A percentile compares a stretch with the other conserved stretches of the same genome.
Conservation (phyloP, 1,139 yeast genomes). For the Suhomyces yuchorum region DNA sequence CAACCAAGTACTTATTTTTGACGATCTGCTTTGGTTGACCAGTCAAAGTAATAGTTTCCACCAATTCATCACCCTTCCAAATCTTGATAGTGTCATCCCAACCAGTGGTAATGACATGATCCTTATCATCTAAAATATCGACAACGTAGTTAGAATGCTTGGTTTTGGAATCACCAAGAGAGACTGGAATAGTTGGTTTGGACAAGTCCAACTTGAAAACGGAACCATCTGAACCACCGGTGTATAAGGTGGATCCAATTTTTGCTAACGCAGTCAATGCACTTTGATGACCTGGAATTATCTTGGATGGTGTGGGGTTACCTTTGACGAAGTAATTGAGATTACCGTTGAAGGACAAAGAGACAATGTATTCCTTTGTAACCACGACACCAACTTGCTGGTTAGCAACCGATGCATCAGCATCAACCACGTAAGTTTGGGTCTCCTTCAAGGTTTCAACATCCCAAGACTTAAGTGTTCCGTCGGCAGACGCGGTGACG, state of each 20-base stretch:
- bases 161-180: constrained; percentile 28
- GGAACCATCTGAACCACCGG: constrained; percentile 88
- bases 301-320: constrained; percentile 41
- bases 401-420: constrained; percentile 43
- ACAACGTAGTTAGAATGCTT: constrained; percentile 63
- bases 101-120: constrained; percentile 56
- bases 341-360: constrained; percentile 73
- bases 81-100: constrained; percentile 85
- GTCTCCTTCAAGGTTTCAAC: constrained; percentile 27
- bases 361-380: constrained; percentile 57
- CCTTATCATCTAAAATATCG: constrained; percentile 34
- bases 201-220: constrained; percentile 58
- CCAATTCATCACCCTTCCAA: constrained; percentile 36
- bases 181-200: constrained; percentile 30
- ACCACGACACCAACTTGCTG: constrained; percentile 85
- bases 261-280: constrained; percentile 58
- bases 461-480: constrained; percentile 67
- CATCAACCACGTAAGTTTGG: constrained; percentile 48
- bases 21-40: constrained; percentile 68
- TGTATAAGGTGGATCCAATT: constrained; percentile 35
- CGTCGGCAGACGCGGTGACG: constrained; percentile 86
- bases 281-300: constrained; percentile 78
- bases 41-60: constrained; percentile 35
- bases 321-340: constrained; percentile 57
- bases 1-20: constrained; percentile 31